phyloP scores from a whole-genome alignment of 2,329 filamentous ascomycete species.

The Monilinia fructigena region DNA sequence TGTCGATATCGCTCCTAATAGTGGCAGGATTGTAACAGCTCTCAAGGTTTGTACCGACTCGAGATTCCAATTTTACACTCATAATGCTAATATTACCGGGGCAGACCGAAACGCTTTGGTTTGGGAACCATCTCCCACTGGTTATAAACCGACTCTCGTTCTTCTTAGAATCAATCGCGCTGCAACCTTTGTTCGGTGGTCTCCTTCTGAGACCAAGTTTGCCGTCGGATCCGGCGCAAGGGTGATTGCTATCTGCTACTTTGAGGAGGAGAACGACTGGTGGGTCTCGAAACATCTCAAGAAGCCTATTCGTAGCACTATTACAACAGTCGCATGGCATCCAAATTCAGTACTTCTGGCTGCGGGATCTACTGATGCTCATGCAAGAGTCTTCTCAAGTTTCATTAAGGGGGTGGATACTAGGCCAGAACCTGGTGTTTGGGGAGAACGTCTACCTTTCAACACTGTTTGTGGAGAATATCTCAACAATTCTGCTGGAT shows the following conservation, averaged over 20 bases:
- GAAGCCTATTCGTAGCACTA: slow-evolving; percentile 97
- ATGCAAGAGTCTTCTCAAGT: slow-evolving; percentile 89
- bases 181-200: slow-evolving; percentile 96
- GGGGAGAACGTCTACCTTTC: slow-evolving; percentile 95
- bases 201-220: slow-evolving; percentile 94
- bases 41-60: slow-evolving; percentile 64
- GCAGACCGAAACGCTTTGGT: slow-evolving; percentile 95
- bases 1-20: slow-evolving; percentile 89
- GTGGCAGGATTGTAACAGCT: slow-evolving; percentile 93
- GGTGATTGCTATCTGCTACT: slow-evolving; percentile 96
- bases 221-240: slow-evolving; percentile 94
- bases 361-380: slow-evolving; percentile 94
- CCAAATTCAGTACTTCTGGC: slow-evolving; percentile 95
- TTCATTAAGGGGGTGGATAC: slow-evolving; percentile 95
- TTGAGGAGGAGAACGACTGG: slow-evolving; percentile 99
- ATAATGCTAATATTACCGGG: slow-evolving; percentile 19
- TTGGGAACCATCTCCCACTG: slow-evolving; percentile 89
- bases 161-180: slow-evolving; percentile 95
- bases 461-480: slow-evolving; percentile 98
- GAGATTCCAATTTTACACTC: not conserved
- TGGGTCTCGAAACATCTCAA: slow-evolving; percentile 99
- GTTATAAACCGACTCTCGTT: slow-evolving; percentile 96
- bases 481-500: slow-evolving; percentile 92
- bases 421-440: slow-evolving; percentile 80
- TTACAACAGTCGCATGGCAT: slow-evolving; percentile 94